These are phyloP conservation scores for Polygonum aviculare DNA, from an alignment of 148 eudicot species.

Conservation along the genomic window DNA sequence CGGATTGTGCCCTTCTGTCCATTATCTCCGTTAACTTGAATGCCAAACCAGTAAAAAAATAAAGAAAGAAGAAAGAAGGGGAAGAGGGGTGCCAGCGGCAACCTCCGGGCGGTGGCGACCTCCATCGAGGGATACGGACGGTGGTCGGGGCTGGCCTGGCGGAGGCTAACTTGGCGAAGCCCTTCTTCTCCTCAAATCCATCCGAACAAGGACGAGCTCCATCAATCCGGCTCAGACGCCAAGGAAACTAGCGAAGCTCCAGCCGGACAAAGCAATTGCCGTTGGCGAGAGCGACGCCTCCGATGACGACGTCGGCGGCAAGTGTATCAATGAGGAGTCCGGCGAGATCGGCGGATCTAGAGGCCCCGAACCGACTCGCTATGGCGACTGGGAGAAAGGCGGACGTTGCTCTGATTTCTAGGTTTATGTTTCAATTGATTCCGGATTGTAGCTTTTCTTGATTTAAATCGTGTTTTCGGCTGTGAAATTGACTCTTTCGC, in stretches of 20 bases:
- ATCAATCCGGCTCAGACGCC: slow-evolving; percentile 15
- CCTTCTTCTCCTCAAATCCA: slow-evolving; percentile 22
- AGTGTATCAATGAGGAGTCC: slow-evolving; percentile 41
- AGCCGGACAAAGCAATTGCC: slow-evolving; percentile 3
- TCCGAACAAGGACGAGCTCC: slow-evolving; percentile 11
- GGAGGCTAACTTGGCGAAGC: too few relatives aligned
- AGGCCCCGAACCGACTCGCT: slow-evolving; percentile 93
- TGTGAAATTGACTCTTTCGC: background rate
- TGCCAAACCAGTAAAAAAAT: too few relatives aligned
- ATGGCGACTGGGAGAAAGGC: slow-evolving; percentile 83
- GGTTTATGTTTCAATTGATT: background rate
- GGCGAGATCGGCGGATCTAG: slow-evolving; percentile 90
- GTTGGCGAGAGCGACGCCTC: slow-evolving; percentile 19
- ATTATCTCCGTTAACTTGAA: too few relatives aligned
- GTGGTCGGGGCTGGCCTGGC: too few relatives aligned
- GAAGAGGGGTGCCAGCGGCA: too few relatives aligned
- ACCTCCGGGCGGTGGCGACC: too few relatives aligned
- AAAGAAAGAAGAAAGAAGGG: too few relatives aligned
- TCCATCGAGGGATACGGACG: too few relatives aligned
- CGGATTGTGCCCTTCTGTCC: too few relatives aligned
- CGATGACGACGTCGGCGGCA: slow-evolving; percentile 21
- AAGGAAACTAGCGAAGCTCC: slow-evolving; percentile 9
- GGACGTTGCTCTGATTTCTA: slow-evolving; percentile 92
- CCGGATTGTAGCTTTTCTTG: background rate
- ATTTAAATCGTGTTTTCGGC: background rate